Evolutionary conservation across 306 rosid genomes (phyloP), one percentile per base, ranked within the genome.

Genomic region (Prunus armeniaca): DNA sequence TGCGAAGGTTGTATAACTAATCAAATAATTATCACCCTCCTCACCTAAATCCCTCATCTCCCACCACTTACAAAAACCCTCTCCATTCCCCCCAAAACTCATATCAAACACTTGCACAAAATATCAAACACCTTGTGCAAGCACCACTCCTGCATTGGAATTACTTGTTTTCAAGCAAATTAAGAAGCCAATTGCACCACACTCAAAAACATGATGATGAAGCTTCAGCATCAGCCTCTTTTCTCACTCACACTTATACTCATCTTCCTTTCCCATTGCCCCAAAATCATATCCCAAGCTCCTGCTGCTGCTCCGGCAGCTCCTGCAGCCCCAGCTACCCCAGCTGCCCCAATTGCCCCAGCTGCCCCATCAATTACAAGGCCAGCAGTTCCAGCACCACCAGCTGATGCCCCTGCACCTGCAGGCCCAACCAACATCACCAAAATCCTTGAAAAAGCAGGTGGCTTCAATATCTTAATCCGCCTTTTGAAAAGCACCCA

Each of bases 361-460:
- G 19, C 75, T 18, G 4, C 43, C 19, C 17, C 54, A 14, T 13
- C 62, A 58, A 51, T 51, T 52, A n/a, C 50, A 38, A 38, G 30
- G 57, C 12, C 67, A 19, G 58, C 58, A 0, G 41, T 79, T 1
- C 71, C 86, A 8, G 76, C 84, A 0, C 32, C 54, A 17, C 28
- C 85, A 2, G 76, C 82, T 10, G 28, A 56, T 8, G 65, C 90
- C 52, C 88, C 89, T 0, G 81, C 89, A 2, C 82, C 86, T 45
- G 32, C 60, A 0, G 83, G 85, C 66, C 89, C 93, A 20, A 85
- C 88, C 22, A 82, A 81, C 63, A 86, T 88, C 58, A 67, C 81
- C 73, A 85, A 73, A 46, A 88, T 91, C 70, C 93, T 91, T 10
- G 82, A 82, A 71, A 91, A 89, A n/a, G 88, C 87, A 8, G 84